Evolutionary conservation across 1,139 yeast species (phyloP).

Genomic region (Hemisphaericaspora xylanilytica): DNA sequence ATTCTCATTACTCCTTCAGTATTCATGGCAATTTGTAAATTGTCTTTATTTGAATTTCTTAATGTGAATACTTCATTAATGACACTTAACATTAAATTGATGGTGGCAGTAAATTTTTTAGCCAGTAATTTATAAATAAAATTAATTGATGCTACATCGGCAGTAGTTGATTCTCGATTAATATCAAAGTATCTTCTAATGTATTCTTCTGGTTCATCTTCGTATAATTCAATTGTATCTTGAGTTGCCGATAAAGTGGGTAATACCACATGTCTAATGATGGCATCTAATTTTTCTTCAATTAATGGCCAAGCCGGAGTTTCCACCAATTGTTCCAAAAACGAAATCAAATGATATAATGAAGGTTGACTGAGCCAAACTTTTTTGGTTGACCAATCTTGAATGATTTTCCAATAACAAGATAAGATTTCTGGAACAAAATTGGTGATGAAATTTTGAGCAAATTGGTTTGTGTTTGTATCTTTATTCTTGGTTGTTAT

Average conservation of each 20-base stretch:
- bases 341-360: slow-evolving; percentile 59
- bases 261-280: slow-evolving; percentile 57
- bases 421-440: slow-evolving; percentile 62
- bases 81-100: slow-evolving; percentile 40
- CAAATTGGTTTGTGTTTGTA: slow-evolving; percentile 32
- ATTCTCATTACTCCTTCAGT: slow-evolving; percentile 54
- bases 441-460: slow-evolving; percentile 44
- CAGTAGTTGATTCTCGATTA: slow-evolving; percentile 68
- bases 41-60: slow-evolving; percentile 33
- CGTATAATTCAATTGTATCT: slow-evolving; percentile 59
- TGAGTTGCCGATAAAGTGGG: slow-evolving; percentile 60
- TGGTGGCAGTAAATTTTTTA: slow-evolving; percentile 47
- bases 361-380: slow-evolving; percentile 62
- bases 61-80: slow-evolving; percentile 51
- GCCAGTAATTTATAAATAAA: slow-evolving; percentile 55
- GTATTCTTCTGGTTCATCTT: slow-evolving; percentile 74
- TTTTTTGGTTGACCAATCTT: slow-evolving; percentile 55
- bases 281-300: slow-evolving; percentile 55
- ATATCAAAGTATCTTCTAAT: slow-evolving; percentile 67
- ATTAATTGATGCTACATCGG: slow-evolving; percentile 81
- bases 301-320: slow-evolving; percentile 55
- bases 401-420: slow-evolving; percentile 58
- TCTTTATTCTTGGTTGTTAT: slow-evolving; percentile 36
- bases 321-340: slow-evolving; percentile 59
- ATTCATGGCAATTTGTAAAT: slow-evolving; percentile 35